Conservation (phyloP, 176 grass and related monocot genomes). For the Ensete ventricosum region DNA sequence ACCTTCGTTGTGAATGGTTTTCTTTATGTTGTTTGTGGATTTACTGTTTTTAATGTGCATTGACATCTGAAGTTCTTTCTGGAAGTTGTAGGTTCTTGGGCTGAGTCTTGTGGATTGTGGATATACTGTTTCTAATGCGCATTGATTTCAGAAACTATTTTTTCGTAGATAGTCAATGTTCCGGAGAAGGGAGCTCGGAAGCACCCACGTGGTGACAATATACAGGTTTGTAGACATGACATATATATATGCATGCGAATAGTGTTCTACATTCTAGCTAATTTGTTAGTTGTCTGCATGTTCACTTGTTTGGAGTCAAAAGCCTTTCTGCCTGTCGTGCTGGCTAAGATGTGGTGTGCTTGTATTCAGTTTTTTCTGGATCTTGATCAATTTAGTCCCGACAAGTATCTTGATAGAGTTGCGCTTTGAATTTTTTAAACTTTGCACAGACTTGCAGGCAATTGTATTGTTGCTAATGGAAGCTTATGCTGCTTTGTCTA, state of each 20-base stretch:
- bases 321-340: too few species aligned
- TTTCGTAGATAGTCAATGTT: conserved; percentile 66
- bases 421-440: too few species aligned
- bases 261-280: background rate
- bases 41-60: background rate
- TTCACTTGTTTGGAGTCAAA: conserved; percentile 6
- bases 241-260: background rate
- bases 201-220: conserved; percentile 65
- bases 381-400: too few species aligned
- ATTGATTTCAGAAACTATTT: conserved; percentile 15
- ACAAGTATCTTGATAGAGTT: too few species aligned
- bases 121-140: conserved; percentile 13
- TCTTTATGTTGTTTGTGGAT: background rate
- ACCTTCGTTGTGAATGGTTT: too few species aligned
- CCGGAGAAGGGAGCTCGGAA: conserved; percentile 77
- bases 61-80: background rate
- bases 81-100: conserved; percentile 2
- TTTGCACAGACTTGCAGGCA: too few species aligned
- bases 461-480: too few species aligned
- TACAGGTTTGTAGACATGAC: conserved; percentile 40
- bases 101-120: background rate
- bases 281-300: background rate
- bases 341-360: too few species aligned
- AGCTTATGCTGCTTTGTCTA: too few species aligned
- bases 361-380: too few species aligned